Evolutionary conservation across 2,329 filamentous ascomycete species (phyloP), one percentile per base, ranked within the genome.

Genomic region (Colletotrichum sublineola): DNA sequence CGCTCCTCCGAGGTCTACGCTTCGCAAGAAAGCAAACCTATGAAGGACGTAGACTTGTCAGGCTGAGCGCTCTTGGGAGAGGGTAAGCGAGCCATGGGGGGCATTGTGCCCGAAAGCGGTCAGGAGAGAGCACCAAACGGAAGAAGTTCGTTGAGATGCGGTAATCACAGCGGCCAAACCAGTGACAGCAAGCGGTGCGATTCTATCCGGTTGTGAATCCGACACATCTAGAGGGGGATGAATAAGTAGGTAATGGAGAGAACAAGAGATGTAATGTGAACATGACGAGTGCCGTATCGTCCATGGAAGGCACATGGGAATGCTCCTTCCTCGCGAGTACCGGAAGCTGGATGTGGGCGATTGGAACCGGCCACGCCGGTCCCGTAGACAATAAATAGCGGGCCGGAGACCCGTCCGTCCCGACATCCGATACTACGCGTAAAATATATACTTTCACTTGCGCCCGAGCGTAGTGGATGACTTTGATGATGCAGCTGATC

Each of bases 371-470:
- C 46, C 46, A n/a, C 53, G 53, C 42, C 42, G 42, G 42, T 8
- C 42, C 42, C 5, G 36, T 0, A n/a, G 33, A 57, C 33, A 14
- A 33, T n/a, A n/a, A n/a, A n/a, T 20, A 11, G 53, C 33, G 11
- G 53, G 18, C n/a, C 53, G 5, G 33, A 24, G 33, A 24, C 53
- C n/a, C 5, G 29, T 63, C 15, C 20, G 33, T 15, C 38, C 46
- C 33, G 33, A 24, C 55, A 20, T 8, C 46, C n/a, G 33, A 40
- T 52, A 53, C 48, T 29, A 20, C 2, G 15, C 15, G 36, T 53
- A 4, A n/a, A n/a, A 20, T 53, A 63, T 63, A 24, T 53, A 63
- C 14, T 33, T 42, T 63, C 36, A 40, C 48, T 53, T n/a, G 2
- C 33, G 18, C 53, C 9, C 5, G 20, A 29, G 63, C 38, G 38